phyloP scores from a whole-genome alignment of 768 basidiomycete species.

The Boletellus sp. region DNA sequence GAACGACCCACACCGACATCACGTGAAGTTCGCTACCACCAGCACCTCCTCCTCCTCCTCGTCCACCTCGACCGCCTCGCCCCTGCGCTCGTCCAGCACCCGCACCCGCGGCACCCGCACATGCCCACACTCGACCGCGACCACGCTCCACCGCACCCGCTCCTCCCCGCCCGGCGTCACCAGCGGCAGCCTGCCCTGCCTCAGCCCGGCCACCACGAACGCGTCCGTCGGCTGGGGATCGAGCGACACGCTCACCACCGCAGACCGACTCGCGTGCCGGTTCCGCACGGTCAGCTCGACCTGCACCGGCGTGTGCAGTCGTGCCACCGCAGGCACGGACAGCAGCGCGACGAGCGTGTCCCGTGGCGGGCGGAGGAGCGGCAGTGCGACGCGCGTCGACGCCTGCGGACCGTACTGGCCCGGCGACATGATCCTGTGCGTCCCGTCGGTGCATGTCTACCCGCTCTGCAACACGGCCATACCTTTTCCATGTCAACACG shows the following conservation, averaged over 20 bases:
- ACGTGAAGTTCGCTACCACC: slow-evolving; percentile 47
- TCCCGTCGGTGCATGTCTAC: background rate
- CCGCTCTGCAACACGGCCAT: background rate
- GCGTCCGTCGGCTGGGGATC: slow-evolving; percentile 65
- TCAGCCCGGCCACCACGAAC: slow-evolving; percentile 80
- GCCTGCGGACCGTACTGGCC: slow-evolving; percentile 44
- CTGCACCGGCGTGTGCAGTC: slow-evolving; percentile 56
- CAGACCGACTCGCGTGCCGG: slow-evolving; percentile 56
- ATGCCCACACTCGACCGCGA: slow-evolving; percentile 73
- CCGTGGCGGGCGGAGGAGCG: slow-evolving; percentile 54
- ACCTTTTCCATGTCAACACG: slow-evolving; percentile 66
- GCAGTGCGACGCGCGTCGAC: slow-evolving; percentile 55
- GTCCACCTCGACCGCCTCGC: slow-evolving; percentile 18
- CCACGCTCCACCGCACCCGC: slow-evolving; percentile 59
- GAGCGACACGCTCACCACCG: slow-evolving; percentile 66
- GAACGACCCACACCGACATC: background rate
- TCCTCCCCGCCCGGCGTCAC: slow-evolving; percentile 75
- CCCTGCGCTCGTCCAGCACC: slow-evolving; percentile 50
- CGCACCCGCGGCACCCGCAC: slow-evolving; percentile 58
- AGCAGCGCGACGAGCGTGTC: slow-evolving; percentile 67
- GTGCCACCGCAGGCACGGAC: slow-evolving; percentile 56
- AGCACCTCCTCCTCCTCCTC: slow-evolving; percentile 46
- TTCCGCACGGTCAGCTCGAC: slow-evolving; percentile 65
- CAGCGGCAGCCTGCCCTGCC: slow-evolving; percentile 62
- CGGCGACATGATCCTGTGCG: slow-evolving; percentile 42